Base-by-base conservation (phyloP, 2,329 filamentous ascomycete species). In the Fusarium albidum region DNA sequence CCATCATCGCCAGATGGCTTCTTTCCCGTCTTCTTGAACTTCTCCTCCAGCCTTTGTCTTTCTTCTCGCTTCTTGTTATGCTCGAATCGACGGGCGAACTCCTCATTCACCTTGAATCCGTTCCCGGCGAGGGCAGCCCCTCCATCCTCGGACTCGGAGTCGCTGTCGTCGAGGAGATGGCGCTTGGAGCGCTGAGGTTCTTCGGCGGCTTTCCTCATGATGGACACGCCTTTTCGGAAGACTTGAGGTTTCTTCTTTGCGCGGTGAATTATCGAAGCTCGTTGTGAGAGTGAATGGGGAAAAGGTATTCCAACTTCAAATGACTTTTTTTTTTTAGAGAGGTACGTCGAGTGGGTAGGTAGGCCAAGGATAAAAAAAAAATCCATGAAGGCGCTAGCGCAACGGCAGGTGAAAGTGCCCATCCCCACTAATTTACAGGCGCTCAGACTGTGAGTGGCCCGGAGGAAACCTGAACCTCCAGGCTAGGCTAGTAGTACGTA, bases 31-130 rank as follows among this genome's bases (percentile, higher is more conserved):
- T 80, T 73, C 64, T 78, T 78, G 73, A 89, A 92, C 75, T 96
- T 98, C 67, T 96, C 90, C 75, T 98, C 92, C 70, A 98, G 73
- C 69, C 84, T 82, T 13, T 92, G 88, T 59, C 86, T 78, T 72
- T 99, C 95, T 70, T 96, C 93, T 52, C 94, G 85, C 78, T 96
- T 96, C 79, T 98, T 97, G 77, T 99, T 99, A 77, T 98, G 84
- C 73, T 99, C 95, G 67, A 96, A 98, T 33, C 91, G 83, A 64
- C 84, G 86, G 35, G 95, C 95, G 73, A 88, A 99, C 45, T 96
- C 91, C 71, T 92, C 81, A 74, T 99, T 98, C 74, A 99, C 88
- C 71, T 90, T 92, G 71, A 98, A 83, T 49, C 78, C 78, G 34
- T 73, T 71, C 51, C 72, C 71, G 34, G 72, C 73, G 49, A 80